A percentile compares a stretch with the other conserved stretches of the same genome.
phyloP scores from a whole-genome alignment of 192 early-diverging fungal genomes.

The Coemansia sp. region DNA sequence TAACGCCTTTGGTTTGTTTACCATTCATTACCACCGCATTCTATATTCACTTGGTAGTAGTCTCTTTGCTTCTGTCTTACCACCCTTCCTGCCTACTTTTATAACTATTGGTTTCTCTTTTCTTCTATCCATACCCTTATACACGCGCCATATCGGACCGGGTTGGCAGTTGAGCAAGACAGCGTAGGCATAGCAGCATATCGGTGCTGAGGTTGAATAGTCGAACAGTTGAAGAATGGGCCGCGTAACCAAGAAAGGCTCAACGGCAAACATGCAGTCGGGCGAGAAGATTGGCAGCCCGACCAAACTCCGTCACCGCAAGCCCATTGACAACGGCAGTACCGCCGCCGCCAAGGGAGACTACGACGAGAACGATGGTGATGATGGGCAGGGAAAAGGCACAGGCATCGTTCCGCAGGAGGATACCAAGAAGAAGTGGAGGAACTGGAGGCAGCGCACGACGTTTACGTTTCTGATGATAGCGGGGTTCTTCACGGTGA shows the following conservation, averaged over 20 bases:
- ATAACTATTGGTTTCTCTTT: no score
- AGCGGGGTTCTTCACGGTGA: slow-evolving; percentile 69
- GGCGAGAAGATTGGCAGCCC: slow-evolving; percentile 29
- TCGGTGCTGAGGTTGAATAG: no score
- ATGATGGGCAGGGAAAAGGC: neutral
- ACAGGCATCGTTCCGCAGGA: slow-evolving; percentile 32
- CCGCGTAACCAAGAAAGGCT: slow-evolving; percentile 38
- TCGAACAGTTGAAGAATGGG: neutral
- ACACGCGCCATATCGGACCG: no score
- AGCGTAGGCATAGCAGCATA: no score
- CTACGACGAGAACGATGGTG: slow-evolving; percentile 8
- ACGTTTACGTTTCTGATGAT: slow-evolving; percentile 92
- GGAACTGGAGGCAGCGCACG: slow-evolving; percentile 80
- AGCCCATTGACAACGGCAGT: slow-evolving; percentile 13
- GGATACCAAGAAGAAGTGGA: slow-evolving; percentile 61
- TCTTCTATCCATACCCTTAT: no score
- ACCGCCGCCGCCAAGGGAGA: no score
- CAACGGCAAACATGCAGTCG: slow-evolving; percentile 18
- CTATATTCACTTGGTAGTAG: no score
- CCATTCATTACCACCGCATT: no score
- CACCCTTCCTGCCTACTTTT: no score
- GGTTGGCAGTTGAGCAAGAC: no score
- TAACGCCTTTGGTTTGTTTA: no score
- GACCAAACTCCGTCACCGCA: slow-evolving; percentile 43
- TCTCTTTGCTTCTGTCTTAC: no score